phyloP scores from a whole-genome alignment of 2,329 filamentous ascomycete species.

The Hirsutella thompsonii region DNA sequence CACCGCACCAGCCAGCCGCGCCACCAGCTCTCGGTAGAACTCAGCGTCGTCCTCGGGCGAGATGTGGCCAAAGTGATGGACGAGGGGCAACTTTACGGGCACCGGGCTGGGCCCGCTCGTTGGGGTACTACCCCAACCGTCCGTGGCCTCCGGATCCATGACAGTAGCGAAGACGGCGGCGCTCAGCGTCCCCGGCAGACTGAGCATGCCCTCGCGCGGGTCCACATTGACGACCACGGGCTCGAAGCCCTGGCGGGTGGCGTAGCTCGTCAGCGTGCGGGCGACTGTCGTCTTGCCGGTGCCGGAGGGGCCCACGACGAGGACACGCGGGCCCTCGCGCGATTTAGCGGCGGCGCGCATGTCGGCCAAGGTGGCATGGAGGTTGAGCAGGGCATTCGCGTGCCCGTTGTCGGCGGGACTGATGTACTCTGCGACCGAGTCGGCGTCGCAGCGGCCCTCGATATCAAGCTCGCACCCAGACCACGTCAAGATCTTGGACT shows the following conservation, averaged over 20 bases:
- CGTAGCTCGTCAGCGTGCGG: constrained; percentile 68
- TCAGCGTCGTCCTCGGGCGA: constrained; percentile 59
- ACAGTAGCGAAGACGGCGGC: constrained; percentile 79
- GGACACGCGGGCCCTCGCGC: constrained; percentile 60
- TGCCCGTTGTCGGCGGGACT: constrained; percentile 61
- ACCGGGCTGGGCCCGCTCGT: constrained; percentile 81
- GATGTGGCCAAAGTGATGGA: constrained; percentile 74
- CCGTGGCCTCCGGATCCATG: constrained; percentile 66
- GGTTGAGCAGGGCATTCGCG: constrained; percentile 67
- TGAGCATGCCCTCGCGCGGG: constrained; percentile 65
- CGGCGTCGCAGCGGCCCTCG: constrained; percentile 41
- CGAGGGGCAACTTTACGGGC: constrained; percentile 82
- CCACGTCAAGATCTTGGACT: constrained; percentile 86
- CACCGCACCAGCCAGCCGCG: constrained; percentile 65
- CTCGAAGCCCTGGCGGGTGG: constrained; percentile 58
- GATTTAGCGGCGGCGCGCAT: constrained; percentile 43
- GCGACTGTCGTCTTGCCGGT: constrained; percentile 74
- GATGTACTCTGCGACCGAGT: constrained; percentile 47
- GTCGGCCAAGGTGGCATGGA: constrained; percentile 75
- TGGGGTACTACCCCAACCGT: constrained; percentile 80
- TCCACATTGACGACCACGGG: constrained; percentile 79
- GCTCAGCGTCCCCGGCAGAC: constrained; percentile 68
- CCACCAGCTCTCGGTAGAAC: constrained; percentile 62
- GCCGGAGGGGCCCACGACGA: constrained; percentile 68
- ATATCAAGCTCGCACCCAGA: constrained; percentile 81